Evolutionary conservation across 169 alveolate species (phyloP).

Genomic region (Cryptosporidium xiaoi): DNA sequence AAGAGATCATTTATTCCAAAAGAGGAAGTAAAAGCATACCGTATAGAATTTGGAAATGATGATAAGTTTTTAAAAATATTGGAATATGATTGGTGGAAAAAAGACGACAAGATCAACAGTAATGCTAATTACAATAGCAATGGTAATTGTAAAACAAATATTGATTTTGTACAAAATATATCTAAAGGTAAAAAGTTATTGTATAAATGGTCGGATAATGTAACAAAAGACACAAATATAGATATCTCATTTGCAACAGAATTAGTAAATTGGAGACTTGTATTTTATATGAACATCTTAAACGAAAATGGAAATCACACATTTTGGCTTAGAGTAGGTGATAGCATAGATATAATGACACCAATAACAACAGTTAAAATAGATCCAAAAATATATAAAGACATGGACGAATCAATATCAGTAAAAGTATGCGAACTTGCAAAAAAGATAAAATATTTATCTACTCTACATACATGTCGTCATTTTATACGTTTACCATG

Average conservation of each 20-base stretch:
- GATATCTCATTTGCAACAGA: conserved; percentile 63
- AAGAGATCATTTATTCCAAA: conserved; percentile 22
- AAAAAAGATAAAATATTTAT: conserved; percentile 24
- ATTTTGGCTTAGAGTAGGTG: conserved; percentile 65
- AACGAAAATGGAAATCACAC: conserved; percentile 21
- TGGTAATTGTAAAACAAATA: background rate
- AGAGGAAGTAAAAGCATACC: conserved; percentile 45
- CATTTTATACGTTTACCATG: conserved; percentile 65
- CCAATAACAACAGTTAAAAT: conserved; percentile 63
- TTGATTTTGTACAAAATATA: background rate
- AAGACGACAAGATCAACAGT: background rate
- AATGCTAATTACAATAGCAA: background rate
- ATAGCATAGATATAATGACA: conserved; percentile 39
- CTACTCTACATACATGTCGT: conserved; percentile 59
- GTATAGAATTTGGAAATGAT: conserved; percentile 35
- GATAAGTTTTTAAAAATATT: conserved; percentile 1
- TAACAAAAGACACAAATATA: background rate
- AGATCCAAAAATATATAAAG: conserved; percentile 50
- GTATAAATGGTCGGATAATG: background rate
- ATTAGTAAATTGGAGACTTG: conserved; percentile 70
- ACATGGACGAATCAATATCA: conserved; percentile 11
- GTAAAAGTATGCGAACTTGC: conserved; percentile 13
- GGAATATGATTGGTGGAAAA: conserved; percentile 65
- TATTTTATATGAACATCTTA: conserved; percentile 44
- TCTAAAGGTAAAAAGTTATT: conserved; percentile 23